phyloP scores from a whole-genome alignment of 2,329 filamentous ascomycete species.

The Colletotrichum salicis region DNA sequence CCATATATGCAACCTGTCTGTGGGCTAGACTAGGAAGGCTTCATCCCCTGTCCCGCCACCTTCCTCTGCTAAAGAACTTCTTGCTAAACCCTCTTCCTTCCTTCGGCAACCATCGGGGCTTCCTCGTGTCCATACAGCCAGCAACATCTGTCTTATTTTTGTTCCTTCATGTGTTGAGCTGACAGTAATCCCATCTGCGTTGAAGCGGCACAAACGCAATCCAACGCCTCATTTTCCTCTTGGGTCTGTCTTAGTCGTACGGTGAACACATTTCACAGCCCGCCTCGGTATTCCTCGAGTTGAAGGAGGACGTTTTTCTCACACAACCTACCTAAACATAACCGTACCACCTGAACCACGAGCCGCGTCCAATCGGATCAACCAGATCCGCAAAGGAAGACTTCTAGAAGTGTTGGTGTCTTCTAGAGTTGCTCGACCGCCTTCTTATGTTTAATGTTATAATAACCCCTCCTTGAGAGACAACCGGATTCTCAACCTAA shows the following conservation, averaged over 20 bases:
- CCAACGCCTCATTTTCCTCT: neutral
- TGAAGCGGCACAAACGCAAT: neutral
- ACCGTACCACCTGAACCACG: conserved; percentile 8
- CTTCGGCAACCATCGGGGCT: conserved; percentile 1
- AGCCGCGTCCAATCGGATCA: neutral
- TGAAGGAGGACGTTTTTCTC: neutral
- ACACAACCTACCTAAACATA: neutral
- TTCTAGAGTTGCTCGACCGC: neutral
- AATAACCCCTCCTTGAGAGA: neutral
- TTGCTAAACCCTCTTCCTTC: neutral
- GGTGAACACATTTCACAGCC: conserved; percentile 11
- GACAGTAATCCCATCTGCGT: conserved; percentile 5
- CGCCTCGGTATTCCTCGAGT: neutral
- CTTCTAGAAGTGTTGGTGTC: neutral
- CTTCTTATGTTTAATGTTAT: neutral
- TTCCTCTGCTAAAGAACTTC: neutral
- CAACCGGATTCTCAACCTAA: neutral
- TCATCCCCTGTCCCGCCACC: neutral
- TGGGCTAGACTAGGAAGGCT: conserved; percentile 8
- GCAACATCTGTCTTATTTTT: conserved; percentile 3
- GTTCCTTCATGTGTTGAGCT: neutral
- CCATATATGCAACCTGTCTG: conserved; percentile 9
- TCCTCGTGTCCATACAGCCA: neutral
- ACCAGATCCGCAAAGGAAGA: neutral
- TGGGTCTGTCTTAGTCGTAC: neutral